A percentile compares a stretch with the other conserved stretches of the same genome.
phyloP scores from a whole-genome alignment of 331 rosid species.

The Telfairia occidentalis region DNA sequence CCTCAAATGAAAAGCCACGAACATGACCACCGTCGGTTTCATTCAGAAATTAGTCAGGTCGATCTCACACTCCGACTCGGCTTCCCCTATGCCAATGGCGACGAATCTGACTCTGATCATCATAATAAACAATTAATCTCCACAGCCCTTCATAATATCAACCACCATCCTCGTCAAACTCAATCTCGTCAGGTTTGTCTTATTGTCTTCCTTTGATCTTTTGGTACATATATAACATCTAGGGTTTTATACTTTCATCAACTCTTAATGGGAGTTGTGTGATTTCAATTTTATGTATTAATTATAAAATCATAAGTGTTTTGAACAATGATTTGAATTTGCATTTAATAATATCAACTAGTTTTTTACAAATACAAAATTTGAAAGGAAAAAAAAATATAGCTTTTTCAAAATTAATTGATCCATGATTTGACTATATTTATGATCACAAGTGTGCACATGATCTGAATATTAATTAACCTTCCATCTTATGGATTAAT shows the following conservation, averaged over 20 bases:
- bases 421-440: not conserved
- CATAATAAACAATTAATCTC: not conserved
- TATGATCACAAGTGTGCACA: not conserved
- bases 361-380: too few species aligned
- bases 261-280: too few species aligned
- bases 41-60: not conserved
- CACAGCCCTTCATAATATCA: not conserved
- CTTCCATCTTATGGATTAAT: not conserved
- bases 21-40: not conserved
- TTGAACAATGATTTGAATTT: not conserved
- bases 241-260: too few species aligned
- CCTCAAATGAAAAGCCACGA: not conserved
- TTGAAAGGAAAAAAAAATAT: too few species aligned
- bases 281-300: too few species aligned
- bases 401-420: too few species aligned
- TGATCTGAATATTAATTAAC: not conserved
- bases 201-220: too few species aligned
- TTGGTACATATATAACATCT: too few species aligned
- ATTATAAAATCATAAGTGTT: too few species aligned
- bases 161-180: not conserved
- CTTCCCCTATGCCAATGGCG: not conserved
- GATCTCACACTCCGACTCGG: not conserved
- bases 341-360: too few species aligned
- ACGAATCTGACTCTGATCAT: not conserved
- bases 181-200: not conserved